Evolutionary conservation across 257 asterid species (phyloP).

Genomic region (Lantana camara): DNA sequence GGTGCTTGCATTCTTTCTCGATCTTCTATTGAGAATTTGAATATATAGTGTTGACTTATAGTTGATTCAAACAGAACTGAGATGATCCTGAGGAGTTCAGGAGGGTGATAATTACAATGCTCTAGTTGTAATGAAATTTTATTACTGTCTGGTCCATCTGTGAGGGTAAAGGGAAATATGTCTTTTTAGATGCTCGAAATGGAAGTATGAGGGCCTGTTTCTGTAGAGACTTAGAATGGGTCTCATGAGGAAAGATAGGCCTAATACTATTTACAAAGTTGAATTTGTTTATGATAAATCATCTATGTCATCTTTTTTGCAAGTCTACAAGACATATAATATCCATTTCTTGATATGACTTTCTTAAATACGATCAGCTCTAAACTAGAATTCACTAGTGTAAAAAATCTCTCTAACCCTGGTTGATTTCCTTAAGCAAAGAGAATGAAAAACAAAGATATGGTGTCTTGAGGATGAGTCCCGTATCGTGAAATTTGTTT

Average conservation of each 20-base stretch:
- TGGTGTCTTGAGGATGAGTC: too few species aligned
- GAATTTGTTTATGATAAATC: neutral
- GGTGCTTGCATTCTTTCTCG: neutral
- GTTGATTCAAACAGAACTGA: constrained; percentile 5
- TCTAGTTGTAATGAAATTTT: constrained; percentile 1
- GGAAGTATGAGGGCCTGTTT: neutral
- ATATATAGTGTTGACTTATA: constrained; percentile 3
- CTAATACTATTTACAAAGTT: neutral
- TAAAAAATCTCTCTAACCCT: neutral
- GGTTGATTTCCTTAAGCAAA: too few species aligned
- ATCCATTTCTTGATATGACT: neutral
- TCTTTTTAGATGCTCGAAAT: neutral
- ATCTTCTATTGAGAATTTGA: neutral
- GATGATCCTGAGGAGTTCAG: constrained; percentile 1
- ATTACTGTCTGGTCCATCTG: neutral
- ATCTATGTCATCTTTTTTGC: neutral
- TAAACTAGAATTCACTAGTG: neutral
- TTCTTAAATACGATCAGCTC: too few species aligned
- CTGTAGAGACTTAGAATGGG: neutral
- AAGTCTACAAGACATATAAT: neutral
- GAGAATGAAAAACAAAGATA: too few species aligned
- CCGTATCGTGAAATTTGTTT: too few species aligned
- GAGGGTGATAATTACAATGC: constrained; percentile 6
- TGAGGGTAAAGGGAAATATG: neutral
- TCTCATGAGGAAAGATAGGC: neutral